Base-by-base conservation (phyloP, 495 filamentous ascomycete genomes). In the Apiosordaria backusii region DNA sequence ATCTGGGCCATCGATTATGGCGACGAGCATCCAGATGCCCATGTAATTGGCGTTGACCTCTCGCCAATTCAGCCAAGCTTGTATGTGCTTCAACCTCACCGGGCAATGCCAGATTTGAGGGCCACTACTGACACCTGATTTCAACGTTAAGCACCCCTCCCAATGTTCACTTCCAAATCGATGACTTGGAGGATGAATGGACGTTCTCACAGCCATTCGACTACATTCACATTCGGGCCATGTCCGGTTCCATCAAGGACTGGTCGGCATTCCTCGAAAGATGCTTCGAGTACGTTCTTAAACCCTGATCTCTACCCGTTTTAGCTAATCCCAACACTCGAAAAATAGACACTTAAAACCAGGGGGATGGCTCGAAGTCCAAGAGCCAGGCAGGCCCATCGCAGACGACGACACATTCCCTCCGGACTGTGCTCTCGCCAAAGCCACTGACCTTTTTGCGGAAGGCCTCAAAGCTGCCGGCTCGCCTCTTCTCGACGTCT, bases 291-390 rank as follows among this genome's bases (percentile, higher is more conserved):
- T 55, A 24, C 9, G 53, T 15, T 0, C n/a, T 2, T n/a, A 4
- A 9, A 21, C 10, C 22, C 53, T 1, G n/a, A 55, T 21, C 9
- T 18, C n/a, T 21, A 9, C 35, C 16, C 35, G 10, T 7, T 29
- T 29, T 29, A 13, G 16, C 19, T 55, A 6, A 15, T 21, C 21
- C 22, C 9, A n/a, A 21, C 19, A 55, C 21, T 15, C 10, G 22
- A 24, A 21, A n/a, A 55, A 55, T 24, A 55, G 53, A 55, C 74
- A 78, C 68, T 68, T 81, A n/a, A 70, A 72, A 4, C 79, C 82
- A 0, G 82, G 82, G 16, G 81, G 81, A 24, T 83, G 79, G 76
- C 61, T 84, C 10, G 82, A 84, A 72, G 65, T 72, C 73, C 66
- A 68, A 71, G 50, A 72, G 66, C 24, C 26, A 13, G 57, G 57